Evolutionary conservation across 1,139 yeast genomes (phyloP), one percentile per base, ranked within the genome.

Genomic region (Candida frijolesensis): DNA sequence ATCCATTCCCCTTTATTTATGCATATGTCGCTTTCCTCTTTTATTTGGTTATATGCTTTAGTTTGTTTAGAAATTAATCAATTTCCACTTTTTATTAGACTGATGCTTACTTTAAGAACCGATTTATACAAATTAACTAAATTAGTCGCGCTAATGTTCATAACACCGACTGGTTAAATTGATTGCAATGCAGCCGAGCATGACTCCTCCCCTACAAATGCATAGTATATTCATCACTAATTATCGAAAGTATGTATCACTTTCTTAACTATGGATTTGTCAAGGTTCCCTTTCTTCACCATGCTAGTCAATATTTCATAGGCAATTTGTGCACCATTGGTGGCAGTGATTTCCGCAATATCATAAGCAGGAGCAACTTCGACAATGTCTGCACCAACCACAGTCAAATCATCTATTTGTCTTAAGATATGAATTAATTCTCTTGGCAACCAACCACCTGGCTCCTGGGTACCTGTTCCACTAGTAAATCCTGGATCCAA

Each of bases 391-490:
- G 87, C 92, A 41, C 94, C 95, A 35, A 87, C 89, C 30, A 87
- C 57, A 53, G 83, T 82, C 60, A 87, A 71, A 10, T 67, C 67
- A 19, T 84, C 87, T 41, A 87, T 66, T 9, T 74, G 74, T 57
- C 92, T 75, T 54, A 87, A 68, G 29, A 87, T 74, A 52, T 83
- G 75, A 50, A 87, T 76, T 52, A 87, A 74, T 63, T 87, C 95
- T 52, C 95, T 75, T n/a, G 92, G 86, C 47, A 86, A 71, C 79
- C 89, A 80, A 49, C 95, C 95, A 50, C 95, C 95, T 4, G 87
- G 85, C 66, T 87, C 95, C 54, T 85, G 89, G 3, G 95, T 87
- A 9, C 95, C 95, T 1, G 95, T 87, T 1, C 94, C 95, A 50
- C 90, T 87, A 3, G 91, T 89, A 59, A 84, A 79, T 2, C 87